Evolutionary conservation across 805 yeast species (phyloP).

Genomic region (Lipomyces yamadae): DNA sequence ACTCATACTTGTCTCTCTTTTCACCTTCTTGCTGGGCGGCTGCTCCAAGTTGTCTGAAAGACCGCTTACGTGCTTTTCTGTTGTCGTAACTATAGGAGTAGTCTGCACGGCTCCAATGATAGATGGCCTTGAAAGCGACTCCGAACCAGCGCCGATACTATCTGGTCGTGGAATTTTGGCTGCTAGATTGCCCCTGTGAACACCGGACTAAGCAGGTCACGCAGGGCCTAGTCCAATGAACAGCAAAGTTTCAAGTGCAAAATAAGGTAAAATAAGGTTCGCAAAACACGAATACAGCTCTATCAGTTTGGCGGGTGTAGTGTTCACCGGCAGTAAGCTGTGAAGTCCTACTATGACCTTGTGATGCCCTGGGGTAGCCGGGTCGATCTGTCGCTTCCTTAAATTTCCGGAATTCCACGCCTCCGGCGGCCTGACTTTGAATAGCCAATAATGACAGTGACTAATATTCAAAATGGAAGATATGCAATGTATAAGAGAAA

Average conservation of each 20-base stretch:
- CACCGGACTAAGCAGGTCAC: conserved; percentile 2
- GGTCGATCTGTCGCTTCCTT: not conserved
- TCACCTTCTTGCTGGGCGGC: conserved; percentile 11
- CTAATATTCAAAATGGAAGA: not conserved
- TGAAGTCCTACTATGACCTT: not conserved
- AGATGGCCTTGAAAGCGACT: not conserved
- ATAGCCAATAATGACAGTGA: not conserved
- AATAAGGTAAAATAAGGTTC: not conserved
- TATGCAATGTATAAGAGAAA: not conserved
- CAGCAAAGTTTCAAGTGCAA: not conserved
- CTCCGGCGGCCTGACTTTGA: not conserved
- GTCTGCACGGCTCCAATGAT: not conserved
- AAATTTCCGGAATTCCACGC: not conserved
- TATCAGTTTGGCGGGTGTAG: not conserved
- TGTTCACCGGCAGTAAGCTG: not conserved
- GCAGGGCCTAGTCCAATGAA: conserved; percentile 1
- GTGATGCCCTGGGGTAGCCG: not conserved
- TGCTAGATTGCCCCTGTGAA: conserved; percentile 1
- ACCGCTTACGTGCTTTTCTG: not conserved
- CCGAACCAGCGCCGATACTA: not conserved
- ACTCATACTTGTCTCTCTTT: conserved; percentile 19
- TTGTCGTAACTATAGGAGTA: not conserved
- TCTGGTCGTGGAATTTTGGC: conserved; percentile 3
- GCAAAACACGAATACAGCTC: not conserved
- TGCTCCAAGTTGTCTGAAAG: not conserved